Evolutionary conservation across 495 filamentous ascomycete genomes (phyloP).

Genomic region (Parachaetomium inaequale): DNA sequence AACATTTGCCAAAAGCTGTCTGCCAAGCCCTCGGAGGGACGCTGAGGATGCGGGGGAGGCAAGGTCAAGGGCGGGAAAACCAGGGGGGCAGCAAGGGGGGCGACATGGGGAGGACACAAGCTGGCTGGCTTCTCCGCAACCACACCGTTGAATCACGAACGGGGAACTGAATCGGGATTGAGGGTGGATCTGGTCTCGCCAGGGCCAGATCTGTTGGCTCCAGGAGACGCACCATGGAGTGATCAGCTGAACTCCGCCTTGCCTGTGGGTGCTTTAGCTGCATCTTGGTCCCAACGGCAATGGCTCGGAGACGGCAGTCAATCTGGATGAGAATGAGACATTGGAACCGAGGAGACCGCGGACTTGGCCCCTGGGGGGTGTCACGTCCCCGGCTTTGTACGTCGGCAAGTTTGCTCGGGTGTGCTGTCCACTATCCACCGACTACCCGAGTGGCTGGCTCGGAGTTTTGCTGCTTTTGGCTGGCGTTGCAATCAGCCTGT

Average conservation of each 20-base stretch:
- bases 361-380: background rate
- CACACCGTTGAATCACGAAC: background rate
- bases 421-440: background rate
- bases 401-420: background rate
- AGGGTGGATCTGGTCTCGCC: background rate
- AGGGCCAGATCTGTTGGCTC: too few species aligned
- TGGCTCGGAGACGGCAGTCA: background rate
- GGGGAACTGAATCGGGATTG: background rate
- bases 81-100: background rate
- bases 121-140: background rate
- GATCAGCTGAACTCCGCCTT: conserved; percentile 3
- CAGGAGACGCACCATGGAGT: background rate
- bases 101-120: background rate
- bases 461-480: background rate
- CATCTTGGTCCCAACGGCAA: background rate
- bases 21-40: conserved; percentile 10
- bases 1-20: background rate
- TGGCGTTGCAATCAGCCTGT: background rate
- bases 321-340: background rate
- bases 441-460: background rate
- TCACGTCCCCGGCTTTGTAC: background rate
- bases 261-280: background rate
- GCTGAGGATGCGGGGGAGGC: conserved; percentile 16
- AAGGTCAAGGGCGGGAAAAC: background rate
- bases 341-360: background rate